A percentile compares a stretch with the other conserved stretches of the same genome.
Conservation (phyloP, 176 grass and related monocot species). For the Hordeum vulgare region DNA sequence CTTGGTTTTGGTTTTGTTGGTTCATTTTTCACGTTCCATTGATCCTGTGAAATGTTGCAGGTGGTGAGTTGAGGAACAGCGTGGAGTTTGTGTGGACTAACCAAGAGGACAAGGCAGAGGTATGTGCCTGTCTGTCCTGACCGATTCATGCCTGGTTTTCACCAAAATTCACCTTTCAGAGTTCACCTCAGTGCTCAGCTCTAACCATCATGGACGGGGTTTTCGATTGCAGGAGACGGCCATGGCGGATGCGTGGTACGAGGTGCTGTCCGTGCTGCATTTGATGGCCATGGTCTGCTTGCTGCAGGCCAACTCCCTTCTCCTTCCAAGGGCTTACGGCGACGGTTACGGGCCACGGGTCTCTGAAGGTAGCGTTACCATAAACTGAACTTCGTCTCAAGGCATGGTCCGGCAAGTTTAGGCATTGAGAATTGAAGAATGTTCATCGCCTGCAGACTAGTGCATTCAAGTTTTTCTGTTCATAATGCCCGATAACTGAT, state of each 20-base stretch:
- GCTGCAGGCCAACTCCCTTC: conserved; percentile 75
- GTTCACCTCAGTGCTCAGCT: too few relatives aligned
- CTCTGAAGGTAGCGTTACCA: conserved; percentile 52
- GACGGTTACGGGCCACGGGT: conserved; percentile 74
- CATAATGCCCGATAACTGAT: not conserved
- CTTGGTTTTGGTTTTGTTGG: not conserved
- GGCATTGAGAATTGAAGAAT: not conserved
- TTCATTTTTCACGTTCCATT: not conserved
- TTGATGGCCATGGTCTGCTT: conserved; percentile 89
- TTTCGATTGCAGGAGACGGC: conserved; percentile 62
- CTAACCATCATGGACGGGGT: conserved; percentile 2
- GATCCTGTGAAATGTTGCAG: conserved; percentile 25
- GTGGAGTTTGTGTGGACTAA: conserved; percentile 80
- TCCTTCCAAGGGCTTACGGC: conserved; percentile 71
- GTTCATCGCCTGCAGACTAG: not conserved
- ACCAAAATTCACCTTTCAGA: too few relatives aligned
- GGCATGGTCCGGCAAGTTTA: not conserved
- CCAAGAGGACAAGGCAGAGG: conserved; percentile 75
- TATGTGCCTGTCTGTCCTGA: not conserved
- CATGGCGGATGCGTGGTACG: conserved; percentile 85
- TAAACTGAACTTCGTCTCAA: not conserved
- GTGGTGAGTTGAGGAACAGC: conserved; percentile 37
- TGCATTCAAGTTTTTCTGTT: not conserved
- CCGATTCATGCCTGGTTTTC: not conserved
- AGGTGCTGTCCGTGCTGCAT: conserved; percentile 89